Evolutionary conservation across 2,329 filamentous ascomycete species (phyloP).

Genomic region (Conoideocrella luteorostrata): DNA sequence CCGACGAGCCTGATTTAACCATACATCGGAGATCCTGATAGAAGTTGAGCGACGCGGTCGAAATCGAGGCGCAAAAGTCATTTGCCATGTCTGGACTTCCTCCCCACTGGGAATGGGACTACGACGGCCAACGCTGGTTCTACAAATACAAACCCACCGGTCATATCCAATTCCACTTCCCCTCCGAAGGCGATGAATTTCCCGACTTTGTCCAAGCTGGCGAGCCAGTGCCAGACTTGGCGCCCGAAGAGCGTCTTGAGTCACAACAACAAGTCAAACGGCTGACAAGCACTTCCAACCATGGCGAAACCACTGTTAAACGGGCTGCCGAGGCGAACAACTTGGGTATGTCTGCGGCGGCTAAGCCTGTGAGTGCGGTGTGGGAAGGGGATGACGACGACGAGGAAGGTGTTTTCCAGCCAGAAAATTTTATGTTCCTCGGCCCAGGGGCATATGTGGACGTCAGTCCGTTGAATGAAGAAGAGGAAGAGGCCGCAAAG

Average conservation of each 20-base stretch:
- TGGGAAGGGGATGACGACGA: slow-evolving; percentile 27
- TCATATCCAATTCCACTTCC: slow-evolving; percentile 50
- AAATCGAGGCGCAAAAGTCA: neutral
- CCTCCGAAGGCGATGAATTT: slow-evolving; percentile 51
- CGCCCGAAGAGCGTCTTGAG: slow-evolving; percentile 47
- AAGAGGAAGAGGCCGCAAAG: slow-evolving; percentile 25
- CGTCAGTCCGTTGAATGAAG: slow-evolving; percentile 35
- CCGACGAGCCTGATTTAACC: too few species aligned
- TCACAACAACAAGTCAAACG: slow-evolving; percentile 44
- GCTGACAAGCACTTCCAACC: slow-evolving; percentile 15
- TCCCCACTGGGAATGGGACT: slow-evolving; percentile 50
- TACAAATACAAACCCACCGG: slow-evolving; percentile 50
- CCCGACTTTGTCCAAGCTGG: slow-evolving; percentile 41
- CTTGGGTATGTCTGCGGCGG: slow-evolving; percentile 26
- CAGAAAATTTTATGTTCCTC: slow-evolving; percentile 47
- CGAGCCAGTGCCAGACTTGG: slow-evolving; percentile 31
- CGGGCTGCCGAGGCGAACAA: slow-evolving; percentile 8
- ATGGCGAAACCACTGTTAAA: slow-evolving; percentile 1
- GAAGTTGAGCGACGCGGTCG: neutral
- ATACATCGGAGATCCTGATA: too few species aligned
- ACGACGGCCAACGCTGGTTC: slow-evolving; percentile 52
- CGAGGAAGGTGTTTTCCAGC: slow-evolving; percentile 38
- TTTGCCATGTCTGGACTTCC: slow-evolving; percentile 34
- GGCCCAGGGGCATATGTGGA: slow-evolving; percentile 40
- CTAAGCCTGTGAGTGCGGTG: slow-evolving; percentile 24